Conservation (phyloP, 345 rosid genomes). For the Brassica juncea region DNA sequence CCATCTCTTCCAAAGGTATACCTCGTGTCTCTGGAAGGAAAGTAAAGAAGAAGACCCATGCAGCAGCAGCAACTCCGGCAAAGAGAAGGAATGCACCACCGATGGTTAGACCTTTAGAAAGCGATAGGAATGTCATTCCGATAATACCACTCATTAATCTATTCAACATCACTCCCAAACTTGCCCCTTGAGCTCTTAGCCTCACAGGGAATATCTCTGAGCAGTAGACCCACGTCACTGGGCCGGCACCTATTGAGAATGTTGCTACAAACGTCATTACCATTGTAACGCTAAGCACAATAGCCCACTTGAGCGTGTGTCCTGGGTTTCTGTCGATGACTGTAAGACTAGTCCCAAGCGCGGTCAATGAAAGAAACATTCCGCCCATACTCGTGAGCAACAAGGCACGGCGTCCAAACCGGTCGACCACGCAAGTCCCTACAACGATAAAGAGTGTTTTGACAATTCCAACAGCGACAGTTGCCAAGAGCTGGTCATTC, state of each 20-base stretch:
- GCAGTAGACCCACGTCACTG: conserved; percentile 76
- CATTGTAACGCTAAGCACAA: conserved; percentile 45
- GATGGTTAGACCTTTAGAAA: conserved; percentile 47
- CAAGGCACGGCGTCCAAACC: conserved; percentile 65
- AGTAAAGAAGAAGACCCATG: conserved; percentile 49
- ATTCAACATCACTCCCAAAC: conserved; percentile 63
- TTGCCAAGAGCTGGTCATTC: conserved; percentile 52
- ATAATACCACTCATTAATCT: conserved; percentile 63
- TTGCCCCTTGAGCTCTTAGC: conserved; percentile 74
- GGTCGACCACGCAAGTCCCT: conserved; percentile 59
- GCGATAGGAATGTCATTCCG: conserved; percentile 61
- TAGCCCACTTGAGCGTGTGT: conserved; percentile 43
- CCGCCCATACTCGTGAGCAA: conserved; percentile 57
- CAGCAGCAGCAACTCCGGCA: conserved; percentile 50
- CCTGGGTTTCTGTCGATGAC: conserved; percentile 42
- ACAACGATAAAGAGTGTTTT: conserved; percentile 53
- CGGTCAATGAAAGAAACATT: conserved; percentile 51
- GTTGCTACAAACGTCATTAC: conserved; percentile 59
- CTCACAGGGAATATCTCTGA: conserved; percentile 67
- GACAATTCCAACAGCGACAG: conserved; percentile 55
- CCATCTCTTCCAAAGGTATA: conserved; percentile 58
- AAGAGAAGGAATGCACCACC: conserved; percentile 62
- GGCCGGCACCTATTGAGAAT: conserved; percentile 75
- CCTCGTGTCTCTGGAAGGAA: conserved; percentile 71
- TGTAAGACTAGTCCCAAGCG: conserved; percentile 52